Evolutionary conservation across 2,329 filamentous ascomycete species (phyloP), one percentile per base, ranked within the genome.

Genomic region (Gnomoniopsis smithogilvyi): DNA sequence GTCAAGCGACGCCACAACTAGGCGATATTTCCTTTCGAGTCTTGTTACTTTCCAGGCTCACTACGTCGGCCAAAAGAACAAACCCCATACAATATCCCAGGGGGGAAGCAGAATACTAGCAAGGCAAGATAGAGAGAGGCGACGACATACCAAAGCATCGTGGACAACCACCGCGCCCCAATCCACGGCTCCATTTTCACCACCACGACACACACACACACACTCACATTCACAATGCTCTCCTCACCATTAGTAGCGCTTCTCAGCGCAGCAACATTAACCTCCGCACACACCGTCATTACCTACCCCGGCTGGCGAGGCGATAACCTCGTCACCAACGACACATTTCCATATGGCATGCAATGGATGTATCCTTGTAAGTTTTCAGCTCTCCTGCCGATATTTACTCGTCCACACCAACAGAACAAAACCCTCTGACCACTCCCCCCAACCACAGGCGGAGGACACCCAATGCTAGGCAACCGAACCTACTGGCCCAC

Each of bases 401-500:
- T n/a, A 6, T 15, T 21, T 6, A 19, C 24, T 54, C 53, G 22
- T 38, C 21, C 30, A 3, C 11, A 2, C 10, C 30, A 11, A 11
- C 11, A 19, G 6, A 15, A 4, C 47, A 26, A 12, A 22, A 24
- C 59, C 59, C 51, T 59, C 56, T 33, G 36, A 4, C 26, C 43
- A 22, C n/a, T 14, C 24, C 12, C 47, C 14, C 19, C 12, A 67
- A 97, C 6, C n/a, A 6, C 38, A 41, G 94, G 94, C 72, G 95
- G 95, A 60, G 95, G 95, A 62, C 86, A 94, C 78, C 79, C 80
- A 50, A 83, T 85, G 41, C 90, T 91, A 0, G 81, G 75, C 48
- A 98, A 99, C 76, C 87, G 94, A 63, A 96, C 95, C 15, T 91
- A 89, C 76, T 98, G 95, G 95, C 93, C 95, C 17, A 82, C 92